phyloP scores from a whole-genome alignment of 2,329 filamentous ascomycete species.

The Bretziella fagacearum region DNA sequence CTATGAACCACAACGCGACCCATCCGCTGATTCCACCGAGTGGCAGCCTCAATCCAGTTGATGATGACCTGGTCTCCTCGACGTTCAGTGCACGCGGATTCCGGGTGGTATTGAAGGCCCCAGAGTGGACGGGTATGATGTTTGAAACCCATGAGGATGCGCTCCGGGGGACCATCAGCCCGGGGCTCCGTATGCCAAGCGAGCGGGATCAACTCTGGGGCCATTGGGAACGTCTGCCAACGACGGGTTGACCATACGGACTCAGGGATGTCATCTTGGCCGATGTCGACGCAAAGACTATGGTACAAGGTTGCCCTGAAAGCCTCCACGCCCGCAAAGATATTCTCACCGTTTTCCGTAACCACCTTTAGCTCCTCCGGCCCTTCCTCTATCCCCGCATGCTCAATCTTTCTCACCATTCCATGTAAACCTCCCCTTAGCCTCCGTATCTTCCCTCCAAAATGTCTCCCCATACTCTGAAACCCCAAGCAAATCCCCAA shows the following conservation, averaged over 20 bases:
- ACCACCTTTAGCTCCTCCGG: constrained; percentile 15
- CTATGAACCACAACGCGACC: background rate
- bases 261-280: constrained; percentile 26
- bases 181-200: constrained; percentile 42
- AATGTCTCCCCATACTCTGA: constrained; percentile 57
- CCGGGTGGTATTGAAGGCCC: constrained; percentile 82
- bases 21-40: constrained; percentile 37
- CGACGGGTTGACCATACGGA: constrained; percentile 23
- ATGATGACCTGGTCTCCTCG: constrained; percentile 45
- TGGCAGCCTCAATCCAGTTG: constrained; percentile 59
- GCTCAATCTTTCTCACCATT: constrained; percentile 53
- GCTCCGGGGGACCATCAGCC: constrained; percentile 25
- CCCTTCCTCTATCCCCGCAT: constrained; percentile 21
- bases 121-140: constrained; percentile 58
- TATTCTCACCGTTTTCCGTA: constrained; percentile 26
- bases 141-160: constrained; percentile 59
- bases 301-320: constrained; percentile 67
- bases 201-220: constrained; percentile 35
- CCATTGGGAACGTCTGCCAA: constrained; percentile 24
- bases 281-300: constrained; percentile 39
- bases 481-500: constrained; percentile 83
- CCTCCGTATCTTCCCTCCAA: constrained; percentile 48
- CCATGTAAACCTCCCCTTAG: constrained; percentile 66
- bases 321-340: constrained; percentile 45
- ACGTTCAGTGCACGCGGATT: constrained; percentile 67